Evolutionary conservation across 495 filamentous ascomycete species (phyloP).

Genomic region (Extremus antarcticus): DNA sequence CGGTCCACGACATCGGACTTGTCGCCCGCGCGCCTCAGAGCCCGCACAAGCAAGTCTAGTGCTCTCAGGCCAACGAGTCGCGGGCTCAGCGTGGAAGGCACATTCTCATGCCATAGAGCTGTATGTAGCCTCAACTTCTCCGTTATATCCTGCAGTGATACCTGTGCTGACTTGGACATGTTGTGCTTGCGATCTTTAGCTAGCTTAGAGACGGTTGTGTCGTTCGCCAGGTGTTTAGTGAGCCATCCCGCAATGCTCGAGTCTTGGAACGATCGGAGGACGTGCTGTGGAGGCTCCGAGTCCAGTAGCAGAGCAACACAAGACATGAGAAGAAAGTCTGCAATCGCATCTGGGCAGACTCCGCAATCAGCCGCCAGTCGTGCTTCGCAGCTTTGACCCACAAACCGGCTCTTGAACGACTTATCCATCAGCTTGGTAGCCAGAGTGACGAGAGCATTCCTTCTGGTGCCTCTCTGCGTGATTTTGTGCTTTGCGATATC

Average conservation of each 20-base stretch:
- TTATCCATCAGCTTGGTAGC: constrained; percentile 48
- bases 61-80: constrained; percentile 53
- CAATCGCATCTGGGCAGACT: constrained; percentile 31
- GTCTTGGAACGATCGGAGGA: constrained; percentile 29
- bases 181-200: constrained; percentile 57
- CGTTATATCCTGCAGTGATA: constrained; percentile 42
- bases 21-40: constrained; percentile 39
- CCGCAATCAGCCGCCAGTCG: constrained; percentile 47
- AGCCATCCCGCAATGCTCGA: constrained; percentile 40
- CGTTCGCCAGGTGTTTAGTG: constrained; percentile 39
- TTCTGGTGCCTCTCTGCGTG: constrained; percentile 38
- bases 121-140: constrained; percentile 35
- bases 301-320: constrained; percentile 46
- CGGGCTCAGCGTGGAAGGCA: constrained; percentile 45
- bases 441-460: constrained; percentile 50
- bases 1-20: constrained; percentile 40
- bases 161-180: constrained; percentile 52
- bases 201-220: constrained; percentile 42
- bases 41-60: constrained; percentile 49
- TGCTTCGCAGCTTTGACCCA: constrained; percentile 61
- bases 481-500: constrained; percentile 54
- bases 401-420: constrained; percentile 61
- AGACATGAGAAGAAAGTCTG: constrained; percentile 46
- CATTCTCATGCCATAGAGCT: constrained; percentile 45
- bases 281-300: constrained; percentile 37